phyloP scores from a whole-genome alignment of 768 basidiomycete species.

The Clathrus columnatus region DNA sequence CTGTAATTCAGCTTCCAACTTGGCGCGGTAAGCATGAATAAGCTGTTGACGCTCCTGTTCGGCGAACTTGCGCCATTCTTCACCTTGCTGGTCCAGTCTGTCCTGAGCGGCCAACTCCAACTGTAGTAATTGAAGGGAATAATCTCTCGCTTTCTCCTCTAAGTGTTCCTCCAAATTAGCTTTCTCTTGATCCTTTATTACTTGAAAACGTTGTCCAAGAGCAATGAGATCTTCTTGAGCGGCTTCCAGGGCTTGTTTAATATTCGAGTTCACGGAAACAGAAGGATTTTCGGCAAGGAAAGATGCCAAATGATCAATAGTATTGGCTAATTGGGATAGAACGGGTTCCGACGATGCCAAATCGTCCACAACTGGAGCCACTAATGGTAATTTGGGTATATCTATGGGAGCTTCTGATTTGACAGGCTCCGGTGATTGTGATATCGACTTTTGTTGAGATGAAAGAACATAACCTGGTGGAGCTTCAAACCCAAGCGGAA shows the following conservation, averaged over 20 bases:
- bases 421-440: conserved; percentile 21
- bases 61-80: conserved; percentile 74
- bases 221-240: conserved; percentile 76
- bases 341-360: conserved; percentile 78
- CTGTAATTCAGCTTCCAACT: conserved; percentile 75
- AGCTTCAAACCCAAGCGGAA: conserved; percentile 92
- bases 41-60: conserved; percentile 69
- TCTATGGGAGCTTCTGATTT: conserved; percentile 23
- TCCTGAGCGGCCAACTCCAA: conserved; percentile 81
- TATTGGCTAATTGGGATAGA: conserved; percentile 81
- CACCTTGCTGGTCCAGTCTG: conserved; percentile 77
- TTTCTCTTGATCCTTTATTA: conserved; percentile 73
- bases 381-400: conserved; percentile 51
- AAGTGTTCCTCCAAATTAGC: conserved; percentile 52
- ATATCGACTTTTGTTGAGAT: conserved; percentile 36
- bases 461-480: conserved; percentile 81
- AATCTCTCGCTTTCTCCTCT: conserved; percentile 80
- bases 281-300: conserved; percentile 70
- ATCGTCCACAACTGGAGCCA: conserved; percentile 73
- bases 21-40: conserved; percentile 73
- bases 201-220: conserved; percentile 68
- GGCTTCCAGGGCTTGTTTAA: conserved; percentile 63
- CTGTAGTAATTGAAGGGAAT: conserved; percentile 70
- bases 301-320: conserved; percentile 85
- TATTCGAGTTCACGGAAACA: conserved; percentile 45